Base-by-base conservation (phyloP, 176 grass and related monocot genomes). In the Elaeis guineensis region DNA sequence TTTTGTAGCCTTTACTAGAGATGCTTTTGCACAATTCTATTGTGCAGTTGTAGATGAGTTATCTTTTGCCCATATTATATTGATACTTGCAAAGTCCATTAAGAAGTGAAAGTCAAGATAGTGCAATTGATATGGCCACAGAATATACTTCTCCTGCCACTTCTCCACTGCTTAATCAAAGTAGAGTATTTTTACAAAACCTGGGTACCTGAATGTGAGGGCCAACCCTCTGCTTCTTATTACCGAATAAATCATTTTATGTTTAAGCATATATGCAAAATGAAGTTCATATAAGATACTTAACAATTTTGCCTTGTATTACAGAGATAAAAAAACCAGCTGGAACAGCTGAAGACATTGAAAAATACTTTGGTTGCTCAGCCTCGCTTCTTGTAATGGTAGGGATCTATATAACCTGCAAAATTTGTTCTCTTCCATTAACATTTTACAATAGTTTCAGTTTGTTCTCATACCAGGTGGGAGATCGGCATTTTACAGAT, bases 401-500 rank as follows among this genome's bases (percentile, higher is more conserved):
- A 72, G 67, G 75, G 51, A 67, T 58, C 21, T 39, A 35, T 29
- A 17, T 52, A 57, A 66, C 16, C 62, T 65, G 17, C 48, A 48
- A 58, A 26, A 53, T 49, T 28, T 67, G 8, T 61, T 51, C 52
- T 15, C 57, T 30, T 29, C 23, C 16, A 48, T 25, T 55, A 20
- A 35, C 11, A 61, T 53, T 5, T 3, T 58, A 66, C 60, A 35
- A 51, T 79, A 66, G 75, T 72, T 61, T 57, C 17, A 29, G 16
- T 25, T 55, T 5, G 61, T 57, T 58, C 16, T 19, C 12, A 75
- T 59, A 69, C 56, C 76, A 97, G 93, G 87, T 97, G 53, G 93
- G 93, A 76, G 87, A 92, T 73, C 73, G 87, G 28, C 75, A 85
- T 81, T 97, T 97, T 59, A 97, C 93, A 58, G 93, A 97, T 77